phyloP scores from a whole-genome alignment of 148 eudicot genomes.

The Arctostaphylos glauca region DNA sequence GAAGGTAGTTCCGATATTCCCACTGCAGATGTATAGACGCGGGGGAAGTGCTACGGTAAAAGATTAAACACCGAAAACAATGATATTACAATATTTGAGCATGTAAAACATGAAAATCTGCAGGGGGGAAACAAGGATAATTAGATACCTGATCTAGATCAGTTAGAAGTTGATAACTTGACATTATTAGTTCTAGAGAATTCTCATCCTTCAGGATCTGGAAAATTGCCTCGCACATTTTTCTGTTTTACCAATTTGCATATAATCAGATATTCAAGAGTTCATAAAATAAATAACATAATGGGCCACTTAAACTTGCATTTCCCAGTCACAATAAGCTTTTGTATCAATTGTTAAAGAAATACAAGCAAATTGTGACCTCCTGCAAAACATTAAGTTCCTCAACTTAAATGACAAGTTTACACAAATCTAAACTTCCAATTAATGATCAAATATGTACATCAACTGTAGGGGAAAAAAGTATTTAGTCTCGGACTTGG shows the following conservation, averaged over 20 bases:
- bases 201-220: slow-evolving; percentile 64
- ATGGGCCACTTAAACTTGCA: neutral
- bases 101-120: neutral
- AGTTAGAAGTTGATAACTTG: slow-evolving; percentile 65
- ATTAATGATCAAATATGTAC: neutral
- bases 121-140: slow-evolving; percentile 7
- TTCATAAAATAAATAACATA: neutral
- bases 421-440: neutral
- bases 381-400: neutral
- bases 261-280: slow-evolving; percentile 4
- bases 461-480: neutral
- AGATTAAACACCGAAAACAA: slow-evolving; percentile 1
- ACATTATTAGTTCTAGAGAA: slow-evolving; percentile 66
- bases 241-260: slow-evolving; percentile 37
- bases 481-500: neutral
- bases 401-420: neutral
- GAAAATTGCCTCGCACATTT: slow-evolving; percentile 74
- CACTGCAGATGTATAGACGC: slow-evolving; percentile 35
- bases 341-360: neutral
- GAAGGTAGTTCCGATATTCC: slow-evolving; percentile 33
- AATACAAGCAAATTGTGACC: neutral
- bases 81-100: neutral
- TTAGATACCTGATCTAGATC: slow-evolving; percentile 70
- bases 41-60: slow-evolving; percentile 66
- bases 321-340: slow-evolving; percentile 4